Evolutionary conservation across 495 filamentous ascomycete species (phyloP).

Genomic region (Tuber indicum): DNA sequence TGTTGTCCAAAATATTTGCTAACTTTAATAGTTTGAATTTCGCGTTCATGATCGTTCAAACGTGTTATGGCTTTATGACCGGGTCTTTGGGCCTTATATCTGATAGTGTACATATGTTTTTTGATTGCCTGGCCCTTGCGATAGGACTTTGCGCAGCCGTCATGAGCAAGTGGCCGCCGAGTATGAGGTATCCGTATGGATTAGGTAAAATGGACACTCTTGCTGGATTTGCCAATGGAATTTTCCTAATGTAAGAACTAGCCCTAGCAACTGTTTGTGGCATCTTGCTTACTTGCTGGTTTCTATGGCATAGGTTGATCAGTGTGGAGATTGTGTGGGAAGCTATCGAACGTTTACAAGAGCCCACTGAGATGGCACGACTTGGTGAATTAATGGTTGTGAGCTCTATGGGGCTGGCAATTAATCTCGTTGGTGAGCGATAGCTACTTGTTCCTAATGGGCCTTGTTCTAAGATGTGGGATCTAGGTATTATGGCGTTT

Average conservation of each 20-base stretch:
- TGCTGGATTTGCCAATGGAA: conserved; percentile 91
- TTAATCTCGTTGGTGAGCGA: conserved; percentile 90
- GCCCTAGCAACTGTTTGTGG: not conserved
- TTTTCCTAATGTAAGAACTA: conserved; percentile 75
- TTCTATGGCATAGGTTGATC: conserved; percentile 58
- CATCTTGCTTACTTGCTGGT: not conserved
- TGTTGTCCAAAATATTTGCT: conserved; percentile 26
- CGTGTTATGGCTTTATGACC: conserved; percentile 85
- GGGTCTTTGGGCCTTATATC: conserved; percentile 90
- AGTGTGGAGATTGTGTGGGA: conserved; percentile 96
- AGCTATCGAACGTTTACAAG: conserved; percentile 75
- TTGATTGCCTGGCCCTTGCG: conserved; percentile 87
- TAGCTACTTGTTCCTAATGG: conserved; percentile 59
- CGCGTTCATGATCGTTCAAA: conserved; percentile 87
- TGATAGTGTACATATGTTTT: conserved; percentile 99
- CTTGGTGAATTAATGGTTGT: conserved; percentile 82
- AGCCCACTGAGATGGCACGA: conserved; percentile 73
- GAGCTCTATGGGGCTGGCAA: conserved; percentile 71
- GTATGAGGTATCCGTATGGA: conserved; percentile 80
- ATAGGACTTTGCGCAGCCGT: conserved; percentile 93
- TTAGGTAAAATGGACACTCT: conserved; percentile 96
- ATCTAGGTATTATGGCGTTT: conserved; percentile 2
- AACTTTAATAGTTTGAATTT: conserved; percentile 69
- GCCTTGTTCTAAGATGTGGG: not conserved
- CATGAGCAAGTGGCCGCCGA: conserved; percentile 94